A percentile compares a stretch with the other conserved stretches of the same genome.
phyloP scores from a whole-genome alignment of 371 early-diverging fungal species.

The Encephalitozoon romaleae region DNA sequence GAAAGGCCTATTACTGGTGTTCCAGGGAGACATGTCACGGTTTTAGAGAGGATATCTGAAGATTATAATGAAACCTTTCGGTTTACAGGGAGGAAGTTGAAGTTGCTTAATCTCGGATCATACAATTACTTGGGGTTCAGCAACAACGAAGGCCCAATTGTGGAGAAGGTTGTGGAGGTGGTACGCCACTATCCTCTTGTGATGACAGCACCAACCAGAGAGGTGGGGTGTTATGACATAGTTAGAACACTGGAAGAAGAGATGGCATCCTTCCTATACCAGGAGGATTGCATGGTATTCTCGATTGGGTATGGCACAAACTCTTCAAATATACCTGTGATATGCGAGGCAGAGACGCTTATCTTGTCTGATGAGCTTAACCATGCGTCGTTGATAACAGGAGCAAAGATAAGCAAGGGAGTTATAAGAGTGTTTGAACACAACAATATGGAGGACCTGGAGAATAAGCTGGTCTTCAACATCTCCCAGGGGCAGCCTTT shows the following conservation, averaged over 20 bases:
- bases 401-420: slow-evolving; percentile 83
- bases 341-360: slow-evolving; percentile 76
- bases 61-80: slow-evolving; percentile 76
- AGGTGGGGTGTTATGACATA: slow-evolving; percentile 65
- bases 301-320: slow-evolving; percentile 98
- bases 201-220: slow-evolving; percentile 63
- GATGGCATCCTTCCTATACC: slow-evolving; percentile 84
- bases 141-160: slow-evolving; percentile 74
- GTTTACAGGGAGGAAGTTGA: slow-evolving; percentile 70
- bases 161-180: slow-evolving; percentile 73
- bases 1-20: slow-evolving; percentile 87
- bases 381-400: slow-evolving; percentile 87
- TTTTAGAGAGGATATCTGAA: slow-evolving; percentile 71
- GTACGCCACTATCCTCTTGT: slow-evolving; percentile 59
- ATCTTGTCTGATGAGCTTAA: slow-evolving; percentile 93
- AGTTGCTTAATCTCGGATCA: slow-evolving; percentile 84
- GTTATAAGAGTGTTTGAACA: slow-evolving; percentile 87
- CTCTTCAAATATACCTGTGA: slow-evolving; percentile 81
- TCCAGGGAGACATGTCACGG: slow-evolving; percentile 76
- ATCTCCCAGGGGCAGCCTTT: slow-evolving; percentile 95
- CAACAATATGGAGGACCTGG: slow-evolving; percentile 73
- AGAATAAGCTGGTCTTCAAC: slow-evolving; percentile 71
- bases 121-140: slow-evolving; percentile 99
- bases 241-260: slow-evolving; percentile 73
- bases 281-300: slow-evolving; percentile 81